These are phyloP conservation scores for Dichotomocladium elegans DNA, from an alignment of 371 early-diverging fungal genomes.

Conservation along the genomic window DNA sequence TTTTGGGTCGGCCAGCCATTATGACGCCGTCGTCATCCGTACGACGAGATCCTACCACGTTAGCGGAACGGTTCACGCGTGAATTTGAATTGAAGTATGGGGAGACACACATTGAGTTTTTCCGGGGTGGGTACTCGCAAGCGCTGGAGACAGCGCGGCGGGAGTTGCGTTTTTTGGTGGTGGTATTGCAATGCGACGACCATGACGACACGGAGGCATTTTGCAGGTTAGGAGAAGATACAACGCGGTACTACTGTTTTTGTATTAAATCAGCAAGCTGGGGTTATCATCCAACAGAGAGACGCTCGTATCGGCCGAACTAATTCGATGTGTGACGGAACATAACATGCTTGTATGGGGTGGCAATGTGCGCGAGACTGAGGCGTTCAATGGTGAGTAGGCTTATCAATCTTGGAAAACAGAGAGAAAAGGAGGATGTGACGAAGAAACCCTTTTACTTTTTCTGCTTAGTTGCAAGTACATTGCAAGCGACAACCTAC, in stretches of 20 bases:
- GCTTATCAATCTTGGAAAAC: not conserved
- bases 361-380: slow-evolving; percentile 73
- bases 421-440: not conserved
- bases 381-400: slow-evolving; percentile 76
- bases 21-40: no score
- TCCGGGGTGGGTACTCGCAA: slow-evolving; percentile 76
- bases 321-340: slow-evolving; percentile 58
- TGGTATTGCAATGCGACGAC: slow-evolving; percentile 75
- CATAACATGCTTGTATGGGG: slow-evolving; percentile 79
- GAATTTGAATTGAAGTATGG: slow-evolving; percentile 76
- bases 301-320: slow-evolving; percentile 53
- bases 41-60: slow-evolving; percentile 53
- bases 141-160: slow-evolving; percentile 71
- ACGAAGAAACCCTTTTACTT: not conserved
- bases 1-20: slow-evolving; percentile 1
- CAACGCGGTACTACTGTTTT: not conserved
- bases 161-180: slow-evolving; percentile 71
- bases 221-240: slow-evolving; percentile 49
- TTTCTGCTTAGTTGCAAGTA: slow-evolving; percentile 52
- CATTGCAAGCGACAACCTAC: slow-evolving; percentile 72
- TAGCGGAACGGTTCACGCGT: slow-evolving; percentile 64
- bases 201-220: slow-evolving; percentile 79
- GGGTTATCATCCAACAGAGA: no score
- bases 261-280: no score
- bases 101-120: slow-evolving; percentile 68